Evolutionary conservation across 306 rosid genomes (phyloP), one percentile per base, ranked within the genome.

Genomic region (Quercus wislizeni): DNA sequence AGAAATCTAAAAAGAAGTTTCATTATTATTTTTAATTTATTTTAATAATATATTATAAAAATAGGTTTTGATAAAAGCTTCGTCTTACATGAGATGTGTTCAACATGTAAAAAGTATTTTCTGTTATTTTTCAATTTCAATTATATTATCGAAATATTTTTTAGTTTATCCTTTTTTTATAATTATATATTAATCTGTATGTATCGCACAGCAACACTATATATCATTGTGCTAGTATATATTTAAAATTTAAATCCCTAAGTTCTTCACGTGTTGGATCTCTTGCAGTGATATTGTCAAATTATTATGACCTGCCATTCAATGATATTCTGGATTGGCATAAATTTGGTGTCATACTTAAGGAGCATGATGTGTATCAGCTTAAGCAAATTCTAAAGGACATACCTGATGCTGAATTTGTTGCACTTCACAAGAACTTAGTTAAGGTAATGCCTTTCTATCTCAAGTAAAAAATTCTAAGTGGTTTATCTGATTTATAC

Each of bases 261-360:
- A 80, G 59, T 62, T 85, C 46, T 51, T 83, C 17, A 57, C 52
- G 55, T 80, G 49, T 83, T 83, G 75, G 68, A 38, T 73, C 68
- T 85, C 64, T 81, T 90, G 92, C 92, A 95, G 98, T 95, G 73
- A 93, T 95, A 90, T 85, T 95, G 74, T 95, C 97, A 63, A 84
- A 95, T 87, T 93, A 91, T 83, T 95, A 95, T 74, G 97, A 95
- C 86, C 93, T 95, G 43, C 99, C 99, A 62, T 95, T 95, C 88
- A 95, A 93, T 74, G 98, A 95, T 72, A 90, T 95, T 84, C 91
- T 95, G 54, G 93, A 95, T 79, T 95, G 99, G 99, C 88, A 74
- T 49, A 93, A 91, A 74, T 95, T 95, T 81, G 73, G 94, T 13
- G 94, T 95, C 51, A 41, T 95, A 84, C 89, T 95, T 33, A 90